These are phyloP conservation scores for Populus nigra DNA, from an alignment of 345 rosid species.

Conservation along the genomic window DNA sequence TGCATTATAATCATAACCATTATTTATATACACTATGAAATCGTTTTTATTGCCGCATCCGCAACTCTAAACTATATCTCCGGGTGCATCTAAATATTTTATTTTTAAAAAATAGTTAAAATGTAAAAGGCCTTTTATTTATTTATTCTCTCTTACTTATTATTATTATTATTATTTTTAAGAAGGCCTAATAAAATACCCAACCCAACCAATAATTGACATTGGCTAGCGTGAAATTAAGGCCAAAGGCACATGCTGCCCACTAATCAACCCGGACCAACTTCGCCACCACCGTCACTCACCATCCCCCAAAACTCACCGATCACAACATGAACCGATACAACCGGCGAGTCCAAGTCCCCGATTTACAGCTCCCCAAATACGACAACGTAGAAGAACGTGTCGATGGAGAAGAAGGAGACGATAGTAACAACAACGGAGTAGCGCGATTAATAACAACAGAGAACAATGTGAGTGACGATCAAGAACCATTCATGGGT, in stretches of 20 bases:
- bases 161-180: too few relatives aligned
- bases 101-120: too few relatives aligned
- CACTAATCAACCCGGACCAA: not conserved
- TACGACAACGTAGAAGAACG: constrained; percentile 34
- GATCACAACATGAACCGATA: constrained; percentile 35
- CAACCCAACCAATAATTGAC: not conserved
- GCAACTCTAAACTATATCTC: too few relatives aligned
- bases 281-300: not conserved
- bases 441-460: constrained; percentile 33
- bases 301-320: not conserved
- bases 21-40: too few relatives aligned
- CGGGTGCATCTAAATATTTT: too few relatives aligned
- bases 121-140: not conserved
- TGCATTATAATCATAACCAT: too few relatives aligned
- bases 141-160: too few relatives aligned
- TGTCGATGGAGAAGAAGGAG: constrained; percentile 28
- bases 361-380: constrained; percentile 38
- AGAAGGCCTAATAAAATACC: not conserved
- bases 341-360: constrained; percentile 50
- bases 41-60: too few relatives aligned
- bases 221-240: not conserved
- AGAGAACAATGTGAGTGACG: constrained; percentile 51
- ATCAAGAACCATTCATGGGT: constrained; percentile 86
- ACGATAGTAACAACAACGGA: constrained; percentile 7
- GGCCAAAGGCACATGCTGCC: constrained; percentile 9